phyloP scores from a whole-genome alignment of 495 filamentous ascomycete species.

The Patellaria atrata region DNA sequence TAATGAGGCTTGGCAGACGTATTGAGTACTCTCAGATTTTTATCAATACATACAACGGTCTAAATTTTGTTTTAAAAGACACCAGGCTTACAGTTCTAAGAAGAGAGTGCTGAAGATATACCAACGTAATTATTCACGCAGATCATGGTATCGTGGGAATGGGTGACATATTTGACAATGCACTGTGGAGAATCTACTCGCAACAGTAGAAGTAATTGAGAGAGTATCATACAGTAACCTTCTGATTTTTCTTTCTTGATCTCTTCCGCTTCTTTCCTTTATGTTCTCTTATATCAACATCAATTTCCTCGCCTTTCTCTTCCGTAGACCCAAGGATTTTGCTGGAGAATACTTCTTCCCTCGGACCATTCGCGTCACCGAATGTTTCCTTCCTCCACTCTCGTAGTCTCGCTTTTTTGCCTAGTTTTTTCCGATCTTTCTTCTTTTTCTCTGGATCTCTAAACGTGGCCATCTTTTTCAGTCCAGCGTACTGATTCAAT shows the following conservation, averaged over 20 bases:
- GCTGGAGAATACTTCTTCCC: conserved; percentile 1
- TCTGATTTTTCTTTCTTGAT: conserved; percentile 20
- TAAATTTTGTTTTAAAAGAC: too few species aligned
- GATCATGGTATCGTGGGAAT: too few species aligned
- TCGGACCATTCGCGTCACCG: conserved; percentile 53
- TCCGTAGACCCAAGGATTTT: not conserved
- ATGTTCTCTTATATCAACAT: conserved; percentile 4
- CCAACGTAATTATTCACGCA: too few species aligned
- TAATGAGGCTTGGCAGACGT: too few species aligned
- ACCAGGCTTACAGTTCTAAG: too few species aligned
- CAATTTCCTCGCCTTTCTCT: conserved; percentile 4
- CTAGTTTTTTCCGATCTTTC: conserved; percentile 70
- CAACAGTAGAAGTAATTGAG: too few species aligned
- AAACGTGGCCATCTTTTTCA: conserved; percentile 90
- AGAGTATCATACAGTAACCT: too few species aligned
- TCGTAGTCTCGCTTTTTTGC: conserved; percentile 79
- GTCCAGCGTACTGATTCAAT: conserved; percentile 77
- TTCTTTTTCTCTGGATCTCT: conserved; percentile 75
- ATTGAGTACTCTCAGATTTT: too few species aligned
- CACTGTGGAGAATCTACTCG: too few species aligned
- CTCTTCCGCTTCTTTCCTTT: conserved; percentile 15
- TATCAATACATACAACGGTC: too few species aligned
- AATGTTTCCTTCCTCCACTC: conserved; percentile 91
- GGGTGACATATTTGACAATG: too few species aligned
- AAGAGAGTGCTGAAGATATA: too few species aligned